Evolutionary conservation across 441 rosid genomes (phyloP).

Genomic region (Viola pubescens): DNA sequence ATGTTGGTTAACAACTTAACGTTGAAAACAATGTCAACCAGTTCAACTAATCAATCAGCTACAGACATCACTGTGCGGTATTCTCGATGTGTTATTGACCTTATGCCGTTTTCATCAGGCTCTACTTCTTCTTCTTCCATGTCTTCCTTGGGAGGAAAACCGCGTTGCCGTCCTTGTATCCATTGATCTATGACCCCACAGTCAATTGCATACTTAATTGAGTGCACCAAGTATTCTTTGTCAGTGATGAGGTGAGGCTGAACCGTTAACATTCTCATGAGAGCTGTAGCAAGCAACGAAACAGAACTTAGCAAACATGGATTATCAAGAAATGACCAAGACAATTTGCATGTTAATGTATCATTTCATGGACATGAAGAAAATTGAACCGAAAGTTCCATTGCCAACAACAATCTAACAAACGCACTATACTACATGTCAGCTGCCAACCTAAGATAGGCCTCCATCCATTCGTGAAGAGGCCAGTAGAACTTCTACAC

Average conservation of each 20-base stretch:
- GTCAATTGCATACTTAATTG: slow-evolving; percentile 64
- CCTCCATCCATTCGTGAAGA: not conserved
- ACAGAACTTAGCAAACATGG: slow-evolving; percentile 1
- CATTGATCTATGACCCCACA: slow-evolving; percentile 85
- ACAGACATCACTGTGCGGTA: slow-evolving; percentile 40
- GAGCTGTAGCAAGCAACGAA: slow-evolving; percentile 38
- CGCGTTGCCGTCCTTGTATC: slow-evolving; percentile 48
- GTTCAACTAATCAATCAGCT: no score
- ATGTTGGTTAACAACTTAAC: no score
- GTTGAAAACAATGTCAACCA: no score
- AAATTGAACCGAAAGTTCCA: not conserved
- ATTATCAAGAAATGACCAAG: not conserved
- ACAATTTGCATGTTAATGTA: not conserved
- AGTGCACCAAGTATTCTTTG: slow-evolving; percentile 51
- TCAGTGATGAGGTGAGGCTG: slow-evolving; percentile 62
- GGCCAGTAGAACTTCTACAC: no score
- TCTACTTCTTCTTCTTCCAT: slow-evolving; percentile 47
- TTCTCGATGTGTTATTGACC: slow-evolving; percentile 55
- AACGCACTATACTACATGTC: not conserved
- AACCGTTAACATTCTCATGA: slow-evolving; percentile 73
- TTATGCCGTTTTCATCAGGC: slow-evolving; percentile 53
- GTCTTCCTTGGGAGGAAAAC: slow-evolving; percentile 70
- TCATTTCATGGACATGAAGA: not conserved
- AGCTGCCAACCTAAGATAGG: not conserved
- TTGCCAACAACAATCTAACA: not conserved